Conservation (phyloP, 345 rosid genomes). For the Firmiana major region DNA sequence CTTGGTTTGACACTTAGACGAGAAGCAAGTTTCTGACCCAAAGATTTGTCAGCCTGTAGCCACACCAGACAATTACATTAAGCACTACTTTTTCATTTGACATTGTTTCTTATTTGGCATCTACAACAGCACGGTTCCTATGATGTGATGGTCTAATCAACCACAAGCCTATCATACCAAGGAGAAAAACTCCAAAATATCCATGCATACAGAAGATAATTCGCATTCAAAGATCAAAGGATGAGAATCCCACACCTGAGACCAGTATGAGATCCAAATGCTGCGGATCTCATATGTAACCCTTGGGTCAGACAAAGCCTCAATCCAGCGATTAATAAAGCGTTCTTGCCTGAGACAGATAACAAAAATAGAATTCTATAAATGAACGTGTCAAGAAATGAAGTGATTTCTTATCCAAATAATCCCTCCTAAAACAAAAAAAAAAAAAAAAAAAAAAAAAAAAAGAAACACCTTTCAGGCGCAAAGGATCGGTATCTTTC, state of each 20-base stretch:
- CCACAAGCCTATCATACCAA: too few species aligned
- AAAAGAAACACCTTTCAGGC: conserved; percentile 61
- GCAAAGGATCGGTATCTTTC: conserved; percentile 76
- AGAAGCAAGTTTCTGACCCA: conserved; percentile 80
- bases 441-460: too few species aligned
- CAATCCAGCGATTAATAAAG: conserved; percentile 63
- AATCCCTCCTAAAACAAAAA: too few species aligned
- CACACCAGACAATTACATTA: neutral
- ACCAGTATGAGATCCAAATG: conserved; percentile 84
- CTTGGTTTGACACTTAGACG: conserved; percentile 71
- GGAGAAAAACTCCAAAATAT: neutral
- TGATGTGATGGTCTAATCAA: neutral
- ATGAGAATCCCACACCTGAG: conserved; percentile 40
- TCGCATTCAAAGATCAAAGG: neutral
- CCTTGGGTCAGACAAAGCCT: conserved; percentile 75
- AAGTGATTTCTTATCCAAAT: neutral
- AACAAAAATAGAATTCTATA: neutral
- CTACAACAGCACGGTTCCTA: neutral
- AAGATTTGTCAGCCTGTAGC: conserved; percentile 56
- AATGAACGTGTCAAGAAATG: neutral
- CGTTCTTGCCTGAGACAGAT: conserved; percentile 70
- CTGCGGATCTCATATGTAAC: conserved; percentile 74
- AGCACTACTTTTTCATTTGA: neutral
- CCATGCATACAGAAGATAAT: neutral
- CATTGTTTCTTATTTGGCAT: neutral